Conservation (phyloP, 805 yeast species). For the Sugiyamaella marilandica region DNA sequence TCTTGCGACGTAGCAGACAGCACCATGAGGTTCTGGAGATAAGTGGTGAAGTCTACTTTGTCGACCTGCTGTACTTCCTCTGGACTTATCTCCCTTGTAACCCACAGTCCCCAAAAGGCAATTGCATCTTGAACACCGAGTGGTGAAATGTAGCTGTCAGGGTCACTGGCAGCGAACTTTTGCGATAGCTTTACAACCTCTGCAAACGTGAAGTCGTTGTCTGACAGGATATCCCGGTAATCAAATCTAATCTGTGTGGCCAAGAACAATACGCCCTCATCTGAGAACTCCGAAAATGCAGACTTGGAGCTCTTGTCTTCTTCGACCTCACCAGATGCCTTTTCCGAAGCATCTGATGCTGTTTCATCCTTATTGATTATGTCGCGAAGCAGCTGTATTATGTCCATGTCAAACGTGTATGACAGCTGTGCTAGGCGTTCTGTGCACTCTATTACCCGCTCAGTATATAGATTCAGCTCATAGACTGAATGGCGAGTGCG, state of each 20-base stretch:
- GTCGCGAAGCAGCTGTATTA: slow-evolving; percentile 26
- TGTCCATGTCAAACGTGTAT: slow-evolving; percentile 61
- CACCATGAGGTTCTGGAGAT: slow-evolving; percentile 40
- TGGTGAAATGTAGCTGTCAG: slow-evolving; percentile 18
- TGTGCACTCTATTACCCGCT: slow-evolving; percentile 32
- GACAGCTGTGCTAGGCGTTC: slow-evolving; percentile 48
- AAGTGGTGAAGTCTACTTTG: slow-evolving; percentile 33
- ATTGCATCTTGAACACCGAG: slow-evolving; percentile 33
- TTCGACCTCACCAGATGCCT: slow-evolving; percentile 35
- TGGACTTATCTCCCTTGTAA: slow-evolving; percentile 21
- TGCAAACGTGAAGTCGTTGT: slow-evolving; percentile 14
- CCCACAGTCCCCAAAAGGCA: slow-evolving; percentile 34
- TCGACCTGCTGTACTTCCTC: slow-evolving; percentile 30
- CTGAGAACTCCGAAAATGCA: slow-evolving; percentile 24
- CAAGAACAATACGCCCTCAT: slow-evolving; percentile 31
- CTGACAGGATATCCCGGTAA: slow-evolving; percentile 13
- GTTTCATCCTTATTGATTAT: slow-evolving; percentile 39
- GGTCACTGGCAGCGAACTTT: slow-evolving; percentile 19
- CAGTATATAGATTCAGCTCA: slow-evolving; percentile 26
- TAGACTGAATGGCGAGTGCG: slow-evolving; percentile 16
- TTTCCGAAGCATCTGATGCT: slow-evolving; percentile 32
- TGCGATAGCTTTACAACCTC: slow-evolving; percentile 21
- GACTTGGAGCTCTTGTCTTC: slow-evolving; percentile 6
- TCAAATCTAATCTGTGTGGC: slow-evolving; percentile 32
- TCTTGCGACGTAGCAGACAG: slow-evolving; percentile 35